Evolutionary conservation across 768 basidiomycete genomes (phyloP), one percentile per base, ranked within the genome.

Genomic region (Cytidiella melzeri): DNA sequence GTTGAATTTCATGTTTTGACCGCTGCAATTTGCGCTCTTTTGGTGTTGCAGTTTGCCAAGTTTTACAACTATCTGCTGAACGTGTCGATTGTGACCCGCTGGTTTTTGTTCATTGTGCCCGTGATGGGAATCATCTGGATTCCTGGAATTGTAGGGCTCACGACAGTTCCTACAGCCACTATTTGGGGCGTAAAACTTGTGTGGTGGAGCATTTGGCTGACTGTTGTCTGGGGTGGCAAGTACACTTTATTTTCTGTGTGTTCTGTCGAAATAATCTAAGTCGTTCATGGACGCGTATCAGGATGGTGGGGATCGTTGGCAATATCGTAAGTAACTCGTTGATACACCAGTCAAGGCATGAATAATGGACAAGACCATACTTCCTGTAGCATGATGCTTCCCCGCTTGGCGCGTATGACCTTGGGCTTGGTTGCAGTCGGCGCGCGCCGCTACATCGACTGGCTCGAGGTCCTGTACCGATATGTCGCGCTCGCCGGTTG

Each of bases 171-270:
- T 0, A 59, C 80, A 43, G 79, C 80, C 2, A 67, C 61, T 34
- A 77, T 84, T 10, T 84, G 80, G 79, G 73, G 73, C 26, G 73
- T 84, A 9, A 69, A 69, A 48, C 64, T 87, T 41, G 46, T 86
- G 5, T 89, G 80, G 79, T 92, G 88, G 88, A 87, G 83, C 51
- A 81, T 91, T 49, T 95, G 90, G 89, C 67, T 92, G 24, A 78
- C 74, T 34, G 79, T 93, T 26, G 68, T 79, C 4, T 95, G 92
- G 92, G 79, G 66, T 61, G 86, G 84, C 81, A 56, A 40, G 72
- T 13, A 6, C 26, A 3, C 13, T 5, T 24, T 13, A 24, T 2
- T 4, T n/a, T n/a, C n/a, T n/a, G n/a, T n/a, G n/a, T n/a, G n/a
- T n/a, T n/a, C n/a, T n/a, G n/a, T n/a, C n/a, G n/a, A n/a, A n/a